Conservation (phyloP, 495 filamentous ascomycete species). For the Daldinia bambusicola region DNA sequence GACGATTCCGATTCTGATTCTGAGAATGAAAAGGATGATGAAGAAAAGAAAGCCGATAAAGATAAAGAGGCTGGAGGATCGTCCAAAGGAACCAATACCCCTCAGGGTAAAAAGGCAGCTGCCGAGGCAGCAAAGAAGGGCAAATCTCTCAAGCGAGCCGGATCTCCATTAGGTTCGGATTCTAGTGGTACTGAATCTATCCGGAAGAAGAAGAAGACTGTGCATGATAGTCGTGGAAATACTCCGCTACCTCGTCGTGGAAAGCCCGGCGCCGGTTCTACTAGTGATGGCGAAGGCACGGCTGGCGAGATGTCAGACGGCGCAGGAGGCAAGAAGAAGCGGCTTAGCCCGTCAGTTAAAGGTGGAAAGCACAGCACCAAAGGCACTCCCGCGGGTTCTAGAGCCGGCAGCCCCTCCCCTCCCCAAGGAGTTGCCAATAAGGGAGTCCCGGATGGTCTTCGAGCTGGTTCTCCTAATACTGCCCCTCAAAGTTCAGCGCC, state of each 20-base stretch:
- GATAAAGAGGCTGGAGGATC: slow-evolving; percentile 69
- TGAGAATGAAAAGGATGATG: slow-evolving; percentile 59
- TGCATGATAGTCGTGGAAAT: slow-evolving; percentile 54
- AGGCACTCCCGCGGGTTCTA: slow-evolving; percentile 63
- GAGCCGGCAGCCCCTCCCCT: slow-evolving; percentile 62
- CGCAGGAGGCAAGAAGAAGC: slow-evolving; percentile 67
- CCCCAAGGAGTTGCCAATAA: slow-evolving; percentile 26
- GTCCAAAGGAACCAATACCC: slow-evolving; percentile 78
- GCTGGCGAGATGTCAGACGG: slow-evolving; percentile 81
- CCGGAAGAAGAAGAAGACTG: slow-evolving; percentile 88
- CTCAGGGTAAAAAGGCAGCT: slow-evolving; percentile 69
- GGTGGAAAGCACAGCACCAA: slow-evolving; percentile 54
- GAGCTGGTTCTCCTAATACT: slow-evolving; percentile 54
- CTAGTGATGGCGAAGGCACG: slow-evolving; percentile 82
- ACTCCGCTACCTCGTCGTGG: slow-evolving; percentile 59
- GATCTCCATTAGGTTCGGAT: slow-evolving; percentile 86
- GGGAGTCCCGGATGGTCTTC: slow-evolving; percentile 8
- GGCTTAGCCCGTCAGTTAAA: slow-evolving; percentile 69
- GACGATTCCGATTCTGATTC: slow-evolving; percentile 52
- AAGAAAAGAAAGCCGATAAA: slow-evolving; percentile 69
- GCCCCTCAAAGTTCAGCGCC: slow-evolving; percentile 44
- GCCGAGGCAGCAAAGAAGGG: slow-evolving; percentile 68
- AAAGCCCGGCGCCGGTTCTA: slow-evolving; percentile 71
- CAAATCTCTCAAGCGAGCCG: slow-evolving; percentile 80
- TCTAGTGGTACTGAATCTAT: slow-evolving; percentile 89